Base-by-base conservation (phyloP, 108 stramenopile species). In the Cyclostephanos tholiformis region DNA sequence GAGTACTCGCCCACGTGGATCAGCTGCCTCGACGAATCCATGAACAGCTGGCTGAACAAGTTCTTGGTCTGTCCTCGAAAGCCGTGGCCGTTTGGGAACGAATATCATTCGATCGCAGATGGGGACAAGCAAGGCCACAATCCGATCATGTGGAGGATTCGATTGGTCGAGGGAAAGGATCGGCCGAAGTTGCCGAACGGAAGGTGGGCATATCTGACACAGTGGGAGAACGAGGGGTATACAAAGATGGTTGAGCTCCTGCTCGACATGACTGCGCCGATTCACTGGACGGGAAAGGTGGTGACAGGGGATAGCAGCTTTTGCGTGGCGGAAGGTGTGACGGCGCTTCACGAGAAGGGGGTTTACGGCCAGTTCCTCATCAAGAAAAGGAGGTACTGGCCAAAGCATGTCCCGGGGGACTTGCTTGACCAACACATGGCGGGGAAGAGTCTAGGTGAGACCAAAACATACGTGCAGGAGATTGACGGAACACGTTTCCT, bases 201-300 rank as follows among this genome's bases (percentile, higher is more conserved):
- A 7, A 32, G n/a, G 29, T 38, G 19, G 12, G 55, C 53, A 30
- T 69, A 20, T 68, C 59, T 59, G 16, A 51, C 20, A n/a, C 23
- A 8, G 50, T 65, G 50, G 22, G 71, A 72, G 62, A 19, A 22
- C 27, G n/a, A 53, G n/a, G 49, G 49, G 49, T 50, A 19, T 17
- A 52, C 49, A 5, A 63, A 72, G 43, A 72, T 60, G 23, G 62
- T 48, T 17, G 22, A 9, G 19, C 29, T 32, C 26, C 48, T 72
- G 61, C 41, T 72, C 6, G 56, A 59, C 6, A 66, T 74, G 63
- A 74, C 65, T 6, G 26, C 50, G 49, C 73, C 73, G 14, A 74
- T 74, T 51, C 38, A 58, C 23, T 25, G 51, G 8, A 65, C 64
- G n/a, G 73, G 73, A 26, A 74, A 32, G 32, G 32, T 32, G 32